Percentiles rank a stretch among this genome's conserved stretches.
Evolutionary conservation across 176 grass and related monocot genomes (phyloP).

Genomic region (Avena eriantha): DNA sequence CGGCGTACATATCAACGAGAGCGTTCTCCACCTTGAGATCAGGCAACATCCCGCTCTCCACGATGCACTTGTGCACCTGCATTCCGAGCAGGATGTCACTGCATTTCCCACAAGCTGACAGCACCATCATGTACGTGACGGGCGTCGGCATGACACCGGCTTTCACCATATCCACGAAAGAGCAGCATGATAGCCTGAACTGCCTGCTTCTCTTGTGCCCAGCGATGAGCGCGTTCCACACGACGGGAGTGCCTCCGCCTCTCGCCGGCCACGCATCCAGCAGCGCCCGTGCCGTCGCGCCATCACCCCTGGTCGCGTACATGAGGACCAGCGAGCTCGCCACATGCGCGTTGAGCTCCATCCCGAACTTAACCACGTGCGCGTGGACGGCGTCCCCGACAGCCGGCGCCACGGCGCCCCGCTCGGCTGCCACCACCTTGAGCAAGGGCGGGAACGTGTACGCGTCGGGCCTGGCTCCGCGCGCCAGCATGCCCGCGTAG

Average conservation of each 20-base stretch:
- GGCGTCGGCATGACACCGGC: conserved; percentile 40
- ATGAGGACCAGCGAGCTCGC: conserved; percentile 59
- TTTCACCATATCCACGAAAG: conserved; percentile 64
- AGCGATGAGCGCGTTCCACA: conserved; percentile 81
- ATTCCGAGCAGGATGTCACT: conserved; percentile 54
- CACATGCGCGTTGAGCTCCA: conserved; percentile 46
- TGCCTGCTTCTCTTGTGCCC: conserved; percentile 47
- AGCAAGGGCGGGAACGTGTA: conserved; percentile 81
- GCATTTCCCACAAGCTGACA: conserved; percentile 62
- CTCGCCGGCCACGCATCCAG: conserved; percentile 45
- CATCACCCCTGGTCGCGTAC: conserved; percentile 57
- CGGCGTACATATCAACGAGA: conserved; percentile 71
- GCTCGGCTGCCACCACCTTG: conserved; percentile 53
- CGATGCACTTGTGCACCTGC: conserved; percentile 60
- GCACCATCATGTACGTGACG: conserved; percentile 65
- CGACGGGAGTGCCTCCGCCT: conserved; percentile 21
- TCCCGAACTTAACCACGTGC: conserved; percentile 73
- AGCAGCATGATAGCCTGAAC: conserved; percentile 47
- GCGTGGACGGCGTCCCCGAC: conserved; percentile 53
- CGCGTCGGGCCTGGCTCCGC: conserved; percentile 54
- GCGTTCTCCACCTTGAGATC: conserved; percentile 70
- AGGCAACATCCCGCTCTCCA: conserved; percentile 44
- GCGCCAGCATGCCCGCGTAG: conserved; percentile 66
- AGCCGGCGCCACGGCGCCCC: conserved; percentile 19
- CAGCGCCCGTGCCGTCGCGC: conserved; percentile 45